Base-by-base conservation (phyloP, 208 protist species). In the Crithidia fasciculata region DNA sequence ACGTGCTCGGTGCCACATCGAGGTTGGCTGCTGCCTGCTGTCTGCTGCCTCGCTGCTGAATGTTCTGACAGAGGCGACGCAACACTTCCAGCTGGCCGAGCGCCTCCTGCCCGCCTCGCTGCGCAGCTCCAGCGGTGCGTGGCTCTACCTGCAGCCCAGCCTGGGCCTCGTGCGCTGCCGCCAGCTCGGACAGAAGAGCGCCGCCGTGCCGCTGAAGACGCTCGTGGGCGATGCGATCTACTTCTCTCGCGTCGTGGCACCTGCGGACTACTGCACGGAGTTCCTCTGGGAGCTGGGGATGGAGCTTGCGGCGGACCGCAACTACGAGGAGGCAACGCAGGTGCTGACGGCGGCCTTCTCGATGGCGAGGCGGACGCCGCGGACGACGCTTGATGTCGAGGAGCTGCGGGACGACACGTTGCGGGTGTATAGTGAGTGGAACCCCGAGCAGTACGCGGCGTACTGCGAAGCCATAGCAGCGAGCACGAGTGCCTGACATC, bases 231-330 rank as follows among this genome's bases (percentile, higher is more conserved):
- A 89, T 53, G 83, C 88, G n/a, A 59, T 85, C 16, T 77, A 81
- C 69, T 72, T 93, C 28, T 76, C 85, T 10, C 76, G 76, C 7
- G 57, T 82, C 10, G 71, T 88, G 4, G 58, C 77, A 8, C 85
- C 88, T 37, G 58, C 72, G 4, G 88, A 89, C 69, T 87, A 82
- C 78, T 87, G 87, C 72, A 85, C 84, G 36, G 83, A 88, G 74
- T 93, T 89, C 73, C 66, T 93, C 39, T 93, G 88, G 85, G 85
- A 89, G 72, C 78, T 93, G 41, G 88, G 88, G 5, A 90, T 86
- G 84, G 88, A 93, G 80, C 75, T 93, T n/a, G 77, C 79, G 15
- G 75, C 74, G 10, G 76, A 83, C 59, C 60, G 43, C 5, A 62
- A 83, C 71, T 84, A 84, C 62, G 83, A 76, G 43, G 76, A 72